Conservation (phyloP, 768 basidiomycete genomes). For the Lentinula guzmanii region DNA sequence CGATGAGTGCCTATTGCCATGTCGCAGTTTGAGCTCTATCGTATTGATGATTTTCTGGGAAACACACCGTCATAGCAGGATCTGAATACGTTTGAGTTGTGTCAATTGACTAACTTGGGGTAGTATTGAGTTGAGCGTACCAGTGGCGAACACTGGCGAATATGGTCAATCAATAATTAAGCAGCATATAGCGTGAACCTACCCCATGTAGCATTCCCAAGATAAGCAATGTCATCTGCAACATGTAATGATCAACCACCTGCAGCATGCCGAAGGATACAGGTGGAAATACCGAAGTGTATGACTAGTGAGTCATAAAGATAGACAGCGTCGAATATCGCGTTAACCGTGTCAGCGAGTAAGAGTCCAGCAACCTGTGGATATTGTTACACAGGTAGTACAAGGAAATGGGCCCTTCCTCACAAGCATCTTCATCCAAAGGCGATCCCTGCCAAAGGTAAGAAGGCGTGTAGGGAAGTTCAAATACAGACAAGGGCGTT, state of each 20-base stretch:
- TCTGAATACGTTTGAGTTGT: slow-evolving; percentile 14
- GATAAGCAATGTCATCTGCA: slow-evolving; percentile 20
- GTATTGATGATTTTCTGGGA: neutral
- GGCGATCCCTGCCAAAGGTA: slow-evolving; percentile 27
- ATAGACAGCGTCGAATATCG: slow-evolving; percentile 36
- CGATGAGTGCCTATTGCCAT: slow-evolving; percentile 34
- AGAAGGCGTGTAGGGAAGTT: too few relatives aligned
- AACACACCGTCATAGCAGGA: slow-evolving; percentile 36
- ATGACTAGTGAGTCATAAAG: slow-evolving; percentile 41
- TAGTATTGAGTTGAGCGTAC: slow-evolving; percentile 12
- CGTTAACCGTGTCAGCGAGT: slow-evolving; percentile 43
- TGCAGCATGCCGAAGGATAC: too few relatives aligned
- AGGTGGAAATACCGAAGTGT: slow-evolving; percentile 31
- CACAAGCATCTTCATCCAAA: slow-evolving; percentile 42
- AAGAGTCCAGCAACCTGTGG: slow-evolving; percentile 35
- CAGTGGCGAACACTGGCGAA: slow-evolving; percentile 34
- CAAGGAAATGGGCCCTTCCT: slow-evolving; percentile 4
- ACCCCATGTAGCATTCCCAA: slow-evolving; percentile 22
- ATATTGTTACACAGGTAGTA: neutral
- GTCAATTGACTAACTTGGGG: too few relatives aligned
- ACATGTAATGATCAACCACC: neutral
- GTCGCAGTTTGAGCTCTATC: neutral
- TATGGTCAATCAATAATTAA: neutral
- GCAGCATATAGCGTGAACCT: slow-evolving; percentile 8
- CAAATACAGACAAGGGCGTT: neutral